These are phyloP conservation scores for Aspergillus niger DNA, from an alignment of 2,329 filamentous ascomycete genomes.

Conservation along the genomic window DNA sequence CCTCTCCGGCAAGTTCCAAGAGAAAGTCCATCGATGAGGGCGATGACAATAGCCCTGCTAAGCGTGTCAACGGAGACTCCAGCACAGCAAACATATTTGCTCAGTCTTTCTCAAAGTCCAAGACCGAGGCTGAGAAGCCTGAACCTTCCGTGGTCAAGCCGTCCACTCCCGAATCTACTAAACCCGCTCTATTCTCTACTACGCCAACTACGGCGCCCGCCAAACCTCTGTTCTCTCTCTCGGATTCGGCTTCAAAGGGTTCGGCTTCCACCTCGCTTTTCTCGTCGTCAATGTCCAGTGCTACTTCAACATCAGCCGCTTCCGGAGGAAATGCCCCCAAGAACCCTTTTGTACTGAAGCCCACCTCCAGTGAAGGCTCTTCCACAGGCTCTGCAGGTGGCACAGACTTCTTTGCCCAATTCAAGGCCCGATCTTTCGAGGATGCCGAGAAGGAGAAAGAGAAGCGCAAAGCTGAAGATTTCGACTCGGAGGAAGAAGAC, in stretches of 20 bases:
- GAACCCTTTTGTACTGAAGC: constrained; percentile 28
- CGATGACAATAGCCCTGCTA: constrained; percentile 17
- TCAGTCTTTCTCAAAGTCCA: constrained; percentile 30
- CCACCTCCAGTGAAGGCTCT: constrained; percentile 14
- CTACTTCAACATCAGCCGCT: constrained; percentile 19
- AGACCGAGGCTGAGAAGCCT: constrained; percentile 18
- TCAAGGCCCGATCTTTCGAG: constrained; percentile 43
- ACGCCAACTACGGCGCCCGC: constrained; percentile 25
- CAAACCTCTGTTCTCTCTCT: constrained; percentile 23
- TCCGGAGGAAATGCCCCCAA: constrained; percentile 11
- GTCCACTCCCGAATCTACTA: constrained; percentile 21
- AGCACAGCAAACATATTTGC: constrained; percentile 36
- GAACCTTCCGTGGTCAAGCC: constrained; percentile 17
- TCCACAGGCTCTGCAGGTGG: constrained; percentile 24
- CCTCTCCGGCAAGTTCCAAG: constrained; percentile 17
- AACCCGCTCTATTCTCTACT: constrained; percentile 24
- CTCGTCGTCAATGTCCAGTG: constrained; percentile 13
- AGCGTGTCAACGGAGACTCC: constrained; percentile 28
- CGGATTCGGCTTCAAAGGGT: constrained; percentile 13
- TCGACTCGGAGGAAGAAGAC: constrained; percentile 56
- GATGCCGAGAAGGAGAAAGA: constrained; percentile 47
- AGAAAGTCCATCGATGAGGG: constrained; percentile 25
- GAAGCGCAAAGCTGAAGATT: constrained; percentile 54
- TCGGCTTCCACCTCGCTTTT: constrained; percentile 16
- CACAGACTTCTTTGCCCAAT: constrained; percentile 46